Conservation (phyloP, 305 asterid species). For the Solanum hybrid region DNA sequence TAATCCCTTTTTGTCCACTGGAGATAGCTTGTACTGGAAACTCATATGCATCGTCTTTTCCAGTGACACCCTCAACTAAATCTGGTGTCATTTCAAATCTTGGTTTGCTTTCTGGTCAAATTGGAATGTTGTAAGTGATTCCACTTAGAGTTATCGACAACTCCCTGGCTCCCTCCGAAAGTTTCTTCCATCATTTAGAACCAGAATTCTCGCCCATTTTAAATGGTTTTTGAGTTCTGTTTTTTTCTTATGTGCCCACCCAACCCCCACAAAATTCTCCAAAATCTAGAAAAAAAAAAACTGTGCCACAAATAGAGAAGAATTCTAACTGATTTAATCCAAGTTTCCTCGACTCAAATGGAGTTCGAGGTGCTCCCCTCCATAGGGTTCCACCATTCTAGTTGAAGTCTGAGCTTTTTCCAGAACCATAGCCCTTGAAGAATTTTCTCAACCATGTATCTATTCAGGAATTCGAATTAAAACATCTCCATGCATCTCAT, state of each 20-base stretch:
- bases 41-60: neutral
- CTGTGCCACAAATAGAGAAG: neutral
- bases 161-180: neutral
- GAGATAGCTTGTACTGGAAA: neutral
- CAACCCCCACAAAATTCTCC: neutral
- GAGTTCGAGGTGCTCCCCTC: neutral
- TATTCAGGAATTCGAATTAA: neutral
- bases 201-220: neutral
- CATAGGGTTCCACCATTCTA: neutral
- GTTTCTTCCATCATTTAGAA: neutral
- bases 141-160: neutral
- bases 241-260: neutral
- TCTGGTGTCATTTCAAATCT: neutral
- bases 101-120: neutral
- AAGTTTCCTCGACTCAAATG: neutral
- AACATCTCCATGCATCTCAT: neutral
- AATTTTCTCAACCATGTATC: neutral
- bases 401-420: neutral
- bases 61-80: neutral
- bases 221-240: neutral
- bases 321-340: neutral
- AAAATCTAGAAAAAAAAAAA: neutral
- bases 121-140: neutral
- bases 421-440: neutral
- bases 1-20: neutral